Conservation (phyloP, 352 stramenopile genomes). For the Ophiocytium majus region DNA sequence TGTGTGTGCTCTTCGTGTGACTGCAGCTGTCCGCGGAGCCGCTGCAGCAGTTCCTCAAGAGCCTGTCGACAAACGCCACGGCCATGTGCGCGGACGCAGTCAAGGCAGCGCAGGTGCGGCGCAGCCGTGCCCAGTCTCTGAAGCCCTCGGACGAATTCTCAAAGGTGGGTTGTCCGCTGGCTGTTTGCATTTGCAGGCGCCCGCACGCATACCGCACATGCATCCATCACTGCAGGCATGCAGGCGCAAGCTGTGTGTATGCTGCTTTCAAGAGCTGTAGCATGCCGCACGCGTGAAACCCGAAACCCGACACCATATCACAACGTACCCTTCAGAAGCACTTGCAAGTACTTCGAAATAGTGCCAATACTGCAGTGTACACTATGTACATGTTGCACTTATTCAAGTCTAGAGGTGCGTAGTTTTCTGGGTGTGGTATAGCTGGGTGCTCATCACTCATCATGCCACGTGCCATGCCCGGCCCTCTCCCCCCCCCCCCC, state of each 20-base stretch:
- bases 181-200: not conserved
- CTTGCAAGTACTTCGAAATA: not conserved
- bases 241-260: not conserved
- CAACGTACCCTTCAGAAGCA: no score
- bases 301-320: not conserved
- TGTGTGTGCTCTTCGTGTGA: no score
- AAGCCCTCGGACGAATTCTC: slow-evolving; percentile 25
- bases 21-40: not conserved
- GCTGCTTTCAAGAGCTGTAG: not conserved
- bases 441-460: not conserved
- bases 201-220: not conserved
- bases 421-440: not conserved
- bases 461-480: not conserved
- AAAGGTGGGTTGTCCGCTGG: not conserved
- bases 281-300: not conserved
- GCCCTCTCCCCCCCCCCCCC: no score
- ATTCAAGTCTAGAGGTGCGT: no score
- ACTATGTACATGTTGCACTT: no score
- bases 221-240: not conserved
- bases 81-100: slow-evolving; percentile 3
- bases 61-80: not conserved
- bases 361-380: no score
- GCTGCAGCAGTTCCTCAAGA: not conserved
- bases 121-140: not conserved
- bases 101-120: not conserved